Conservation (phyloP, 208 protist genomes). For the Naegleria fowleri region DNA sequence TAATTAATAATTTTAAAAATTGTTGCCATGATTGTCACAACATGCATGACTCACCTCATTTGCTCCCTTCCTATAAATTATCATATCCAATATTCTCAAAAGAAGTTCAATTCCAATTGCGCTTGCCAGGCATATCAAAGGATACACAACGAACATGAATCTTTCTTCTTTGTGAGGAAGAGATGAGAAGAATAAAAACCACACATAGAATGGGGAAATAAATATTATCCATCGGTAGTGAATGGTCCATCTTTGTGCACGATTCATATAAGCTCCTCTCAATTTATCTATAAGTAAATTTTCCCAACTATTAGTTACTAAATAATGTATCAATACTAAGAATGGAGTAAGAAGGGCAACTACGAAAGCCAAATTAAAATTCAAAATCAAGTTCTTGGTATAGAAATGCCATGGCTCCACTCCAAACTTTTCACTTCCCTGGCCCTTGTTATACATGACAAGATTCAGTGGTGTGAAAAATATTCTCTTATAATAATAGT, state of each 20-base stretch:
- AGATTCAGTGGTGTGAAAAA: slow-evolving; percentile 53
- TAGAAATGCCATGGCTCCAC: slow-evolving; percentile 82
- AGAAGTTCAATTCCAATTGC: slow-evolving; percentile 46
- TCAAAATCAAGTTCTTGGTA: slow-evolving; percentile 79
- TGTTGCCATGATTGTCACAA: too few species aligned
- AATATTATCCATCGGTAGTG: slow-evolving; percentile 47
- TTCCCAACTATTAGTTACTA: not conserved
- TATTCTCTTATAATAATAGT: slow-evolving; percentile 29
- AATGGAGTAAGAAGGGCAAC: slow-evolving; percentile 40
- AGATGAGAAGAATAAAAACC: slow-evolving; percentile 71
- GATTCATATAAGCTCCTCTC: not conserved
- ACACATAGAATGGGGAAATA: slow-evolving; percentile 70
- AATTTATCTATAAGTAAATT: not conserved
- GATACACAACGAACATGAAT: slow-evolving; percentile 84
- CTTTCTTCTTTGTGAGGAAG: slow-evolving; percentile 89
- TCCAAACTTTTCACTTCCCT: slow-evolving; percentile 77
- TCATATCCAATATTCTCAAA: not conserved
- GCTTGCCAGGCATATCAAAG: slow-evolving; percentile 71
- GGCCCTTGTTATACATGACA: slow-evolving; percentile 58
- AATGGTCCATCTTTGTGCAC: not conserved
- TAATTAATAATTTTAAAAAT: too few species aligned
- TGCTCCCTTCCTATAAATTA: not conserved
- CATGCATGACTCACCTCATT: not conserved
- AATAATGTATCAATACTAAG: not conserved
- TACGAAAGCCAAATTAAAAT: slow-evolving; percentile 82